phyloP scores from a whole-genome alignment of 805 yeast genomes.

The Komagataella mondaviorum region DNA sequence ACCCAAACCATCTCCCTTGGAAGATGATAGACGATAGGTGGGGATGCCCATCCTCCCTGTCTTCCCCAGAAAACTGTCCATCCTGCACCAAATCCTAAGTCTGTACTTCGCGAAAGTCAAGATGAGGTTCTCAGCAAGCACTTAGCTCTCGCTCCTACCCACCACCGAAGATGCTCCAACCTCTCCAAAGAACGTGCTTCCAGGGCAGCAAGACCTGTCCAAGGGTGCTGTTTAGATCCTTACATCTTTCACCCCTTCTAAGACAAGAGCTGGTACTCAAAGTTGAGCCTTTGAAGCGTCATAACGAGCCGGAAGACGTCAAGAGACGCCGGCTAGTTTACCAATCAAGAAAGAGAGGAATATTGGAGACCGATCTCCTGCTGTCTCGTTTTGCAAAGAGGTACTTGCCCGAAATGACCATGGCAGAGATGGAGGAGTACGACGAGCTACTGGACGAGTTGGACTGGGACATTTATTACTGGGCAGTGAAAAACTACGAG shows the following conservation, averaged over 20 bases:
- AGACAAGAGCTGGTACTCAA: constrained; percentile 34
- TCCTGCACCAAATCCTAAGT: no score
- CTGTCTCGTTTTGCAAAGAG: constrained; percentile 77
- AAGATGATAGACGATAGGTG: background rate
- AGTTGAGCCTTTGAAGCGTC: constrained; percentile 70
- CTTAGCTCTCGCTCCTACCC: background rate
- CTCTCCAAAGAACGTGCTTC: background rate
- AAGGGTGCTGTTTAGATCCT: background rate
- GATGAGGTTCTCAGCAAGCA: background rate
- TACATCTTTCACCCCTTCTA: background rate
- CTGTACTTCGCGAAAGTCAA: background rate
- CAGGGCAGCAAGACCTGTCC: background rate
- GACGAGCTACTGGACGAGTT: constrained; percentile 78
- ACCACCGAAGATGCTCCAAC: background rate
- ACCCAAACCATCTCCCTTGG: background rate
- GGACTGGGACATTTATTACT: constrained; percentile 98
- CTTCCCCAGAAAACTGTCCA: background rate
- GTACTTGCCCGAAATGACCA: constrained; percentile 43
- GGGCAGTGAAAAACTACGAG: constrained; percentile 82
- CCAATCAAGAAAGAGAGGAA: constrained; percentile 91
- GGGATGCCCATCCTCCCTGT: background rate
- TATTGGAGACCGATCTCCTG: constrained; percentile 81
- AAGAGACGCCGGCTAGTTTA: constrained; percentile 83
- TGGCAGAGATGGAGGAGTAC: constrained; percentile 69
- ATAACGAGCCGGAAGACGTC: constrained; percentile 55